Conservation (phyloP, 2,329 filamentous ascomycete species). For the Ascochyta clinopodiicola region DNA sequence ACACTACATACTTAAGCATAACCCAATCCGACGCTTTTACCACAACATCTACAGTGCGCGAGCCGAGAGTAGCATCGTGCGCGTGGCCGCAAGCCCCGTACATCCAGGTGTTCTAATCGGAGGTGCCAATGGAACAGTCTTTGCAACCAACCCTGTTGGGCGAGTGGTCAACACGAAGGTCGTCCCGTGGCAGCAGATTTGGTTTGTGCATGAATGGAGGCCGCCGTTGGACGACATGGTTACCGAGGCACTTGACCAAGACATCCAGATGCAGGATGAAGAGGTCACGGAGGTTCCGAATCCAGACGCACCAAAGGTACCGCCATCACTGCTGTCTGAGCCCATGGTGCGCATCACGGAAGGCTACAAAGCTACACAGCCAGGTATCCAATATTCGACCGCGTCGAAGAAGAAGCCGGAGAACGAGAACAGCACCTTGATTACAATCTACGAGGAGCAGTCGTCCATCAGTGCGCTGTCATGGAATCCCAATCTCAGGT, state of each 20-base stretch:
- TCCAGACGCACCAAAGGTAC: conserved; percentile 3
- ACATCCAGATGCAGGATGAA: neutral
- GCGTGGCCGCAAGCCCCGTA: conserved; percentile 57
- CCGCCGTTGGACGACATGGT: conserved; percentile 23
- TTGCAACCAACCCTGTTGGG: conserved; percentile 59
- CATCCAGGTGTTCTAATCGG: conserved; percentile 64
- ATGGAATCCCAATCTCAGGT: conserved; percentile 60
- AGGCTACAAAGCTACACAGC: conserved; percentile 48
- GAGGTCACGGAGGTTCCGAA: neutral
- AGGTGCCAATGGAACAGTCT: conserved; percentile 59
- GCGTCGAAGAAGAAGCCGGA: conserved; percentile 26
- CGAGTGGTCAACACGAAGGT: conserved; percentile 59
- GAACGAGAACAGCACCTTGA: conserved; percentile 39
- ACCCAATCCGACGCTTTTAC: conserved; percentile 61
- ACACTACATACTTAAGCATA: conserved; percentile 57
- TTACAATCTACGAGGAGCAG: conserved; percentile 55
- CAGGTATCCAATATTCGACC: conserved; percentile 31
- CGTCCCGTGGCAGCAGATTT: conserved; percentile 60
- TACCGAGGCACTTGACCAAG: neutral
- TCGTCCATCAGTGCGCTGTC: conserved; percentile 53
- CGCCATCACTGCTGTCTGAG: conserved; percentile 21
- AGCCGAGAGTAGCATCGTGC: conserved; percentile 47
- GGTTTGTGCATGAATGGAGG: conserved; percentile 66
- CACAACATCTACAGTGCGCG: conserved; percentile 50
- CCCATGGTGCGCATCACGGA: conserved; percentile 50